Percentiles rank a stretch among this genome's conserved stretches.
phyloP scores from a whole-genome alignment of 768 basidiomycete species.

The Tephrocybe rancida region DNA sequence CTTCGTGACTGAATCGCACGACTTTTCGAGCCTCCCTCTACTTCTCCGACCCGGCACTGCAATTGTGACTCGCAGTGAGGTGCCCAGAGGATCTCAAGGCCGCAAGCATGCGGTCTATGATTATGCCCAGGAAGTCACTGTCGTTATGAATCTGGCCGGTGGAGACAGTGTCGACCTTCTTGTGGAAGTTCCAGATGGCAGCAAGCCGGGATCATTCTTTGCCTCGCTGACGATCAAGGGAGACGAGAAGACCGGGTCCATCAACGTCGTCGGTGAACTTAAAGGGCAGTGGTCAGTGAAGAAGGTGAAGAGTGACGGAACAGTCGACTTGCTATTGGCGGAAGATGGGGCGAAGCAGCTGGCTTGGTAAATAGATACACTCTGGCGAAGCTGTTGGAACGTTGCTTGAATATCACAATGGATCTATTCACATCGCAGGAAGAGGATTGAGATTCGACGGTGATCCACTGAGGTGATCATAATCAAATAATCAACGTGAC shows the following conservation, averaged over 20 bases:
- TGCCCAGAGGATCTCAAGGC: conserved; percentile 4
- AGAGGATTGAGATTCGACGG: too few species aligned
- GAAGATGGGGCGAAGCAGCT: conserved; percentile 1
- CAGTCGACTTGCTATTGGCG: background rate
- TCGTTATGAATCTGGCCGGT: conserved; percentile 19
- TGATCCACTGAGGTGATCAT: too few species aligned
- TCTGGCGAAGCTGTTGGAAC: too few species aligned
- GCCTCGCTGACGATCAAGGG: conserved; percentile 18
- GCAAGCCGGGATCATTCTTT: conserved; percentile 15
- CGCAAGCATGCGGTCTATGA: conserved; percentile 22
- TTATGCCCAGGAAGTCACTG: conserved; percentile 20
- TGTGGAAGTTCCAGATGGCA: conserved; percentile 19
- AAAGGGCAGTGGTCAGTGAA: conserved; percentile 19
- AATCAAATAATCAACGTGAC: too few species aligned
- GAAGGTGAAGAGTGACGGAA: conserved; percentile 9
- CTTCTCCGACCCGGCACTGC: conserved; percentile 30
- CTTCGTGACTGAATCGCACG: conserved; percentile 28
- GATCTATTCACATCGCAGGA: too few species aligned
- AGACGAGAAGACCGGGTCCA: background rate
- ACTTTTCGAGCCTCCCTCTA: conserved; percentile 30
- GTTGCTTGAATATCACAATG: too few species aligned
- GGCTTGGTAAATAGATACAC: background rate
- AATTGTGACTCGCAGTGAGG: conserved; percentile 22
- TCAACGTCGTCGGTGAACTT: conserved; percentile 16
- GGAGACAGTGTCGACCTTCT: conserved; percentile 8